Evolutionary conservation across 768 basidiomycete species (phyloP), one percentile per base, ranked within the genome.

Genomic region (Boletus bicolor): DNA sequence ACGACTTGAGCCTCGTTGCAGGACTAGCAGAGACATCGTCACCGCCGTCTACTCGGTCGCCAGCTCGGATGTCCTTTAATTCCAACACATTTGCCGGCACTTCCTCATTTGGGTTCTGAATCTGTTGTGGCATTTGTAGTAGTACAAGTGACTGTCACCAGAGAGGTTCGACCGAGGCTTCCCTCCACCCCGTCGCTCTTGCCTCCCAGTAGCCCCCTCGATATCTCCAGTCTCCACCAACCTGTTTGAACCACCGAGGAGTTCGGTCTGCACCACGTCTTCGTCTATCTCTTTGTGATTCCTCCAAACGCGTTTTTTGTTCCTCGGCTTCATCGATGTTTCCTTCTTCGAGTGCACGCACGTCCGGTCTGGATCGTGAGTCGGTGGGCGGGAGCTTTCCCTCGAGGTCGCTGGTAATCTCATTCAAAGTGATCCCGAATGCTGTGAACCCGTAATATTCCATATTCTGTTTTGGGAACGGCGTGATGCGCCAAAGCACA

Each of bases 171-270:
- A 82, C 69, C 7, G 67, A 54, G 11, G 71, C 70, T 44, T 72
- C 76, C 63, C 82, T 83, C 89, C 88, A 92, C 41, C 82, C 79
- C 45, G 73, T 77, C 49, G 77, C 76, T 60, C 87, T 79, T 35
- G 81, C 78, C 63, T 93, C 91, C 91, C 91, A 93, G 67, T 93
- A 93, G 15, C 86, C 89, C 38, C 92, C 91, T 21, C 62, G 69
- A 65, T 92, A 93, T 44, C 77, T 67, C 89, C 89, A 93, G 57
- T 89, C 86, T 43, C 87, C 86, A 3, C 76, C 77, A 35, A 77
- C 79, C 64, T 81, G 80, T 65, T 78, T 81, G 68, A 93, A 94
- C 91, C 92, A 94, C 42, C 79, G 76, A 21, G 91, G 88, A 52
- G 73, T 66, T 49, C 77, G 69, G 35, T 91, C 88, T 54, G 75